A percentile compares a stretch with the other conserved stretches of the same genome.
These are phyloP conservation scores for Volvox reticuliferus DNA, from an alignment of 139 green algal species.

Conservation along the genomic window DNA sequence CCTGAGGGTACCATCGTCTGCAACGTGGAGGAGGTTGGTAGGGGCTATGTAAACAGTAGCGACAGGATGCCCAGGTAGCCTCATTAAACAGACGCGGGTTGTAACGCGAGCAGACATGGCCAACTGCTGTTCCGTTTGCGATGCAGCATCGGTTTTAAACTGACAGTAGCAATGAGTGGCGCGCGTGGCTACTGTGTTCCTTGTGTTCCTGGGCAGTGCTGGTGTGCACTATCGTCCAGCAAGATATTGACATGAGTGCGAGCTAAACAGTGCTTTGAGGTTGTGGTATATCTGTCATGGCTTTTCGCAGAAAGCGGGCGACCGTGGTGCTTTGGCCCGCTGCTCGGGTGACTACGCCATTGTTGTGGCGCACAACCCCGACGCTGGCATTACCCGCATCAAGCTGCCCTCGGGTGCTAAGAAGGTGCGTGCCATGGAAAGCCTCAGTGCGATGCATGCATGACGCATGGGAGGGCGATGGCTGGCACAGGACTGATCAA, in stretches of 20 bases:
- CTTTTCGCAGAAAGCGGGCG: conserved; percentile 86
- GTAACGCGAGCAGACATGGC: too few relatives aligned
- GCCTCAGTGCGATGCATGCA: too few relatives aligned
- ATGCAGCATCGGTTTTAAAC: too few relatives aligned
- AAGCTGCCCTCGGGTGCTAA: conserved; percentile 99
- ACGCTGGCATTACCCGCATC: conserved; percentile 96
- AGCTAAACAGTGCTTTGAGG: too few relatives aligned
- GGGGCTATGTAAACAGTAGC: not conserved
- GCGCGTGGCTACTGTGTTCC: not conserved
- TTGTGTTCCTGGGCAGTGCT: not conserved
- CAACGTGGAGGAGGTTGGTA: conserved; percentile 96
- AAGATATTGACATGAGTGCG: not conserved
- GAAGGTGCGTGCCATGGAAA: conserved; percentile 85
- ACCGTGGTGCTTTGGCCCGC: conserved; percentile 93
- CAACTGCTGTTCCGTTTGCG: too few relatives aligned
- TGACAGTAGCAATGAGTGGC: too few relatives aligned
- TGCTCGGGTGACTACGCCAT: conserved; percentile 98
- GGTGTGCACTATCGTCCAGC: not conserved
- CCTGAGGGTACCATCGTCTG: conserved; percentile 99
- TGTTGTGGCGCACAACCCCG: conserved; percentile 98
- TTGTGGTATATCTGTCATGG: too few relatives aligned
- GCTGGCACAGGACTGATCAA: too few relatives aligned
- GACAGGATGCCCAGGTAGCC: not conserved
- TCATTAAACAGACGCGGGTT: not conserved
- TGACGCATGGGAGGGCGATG: too few relatives aligned